Evolutionary conservation across 306 rosid genomes (phyloP).

Genomic region (Vachellia pachyceras): DNA sequence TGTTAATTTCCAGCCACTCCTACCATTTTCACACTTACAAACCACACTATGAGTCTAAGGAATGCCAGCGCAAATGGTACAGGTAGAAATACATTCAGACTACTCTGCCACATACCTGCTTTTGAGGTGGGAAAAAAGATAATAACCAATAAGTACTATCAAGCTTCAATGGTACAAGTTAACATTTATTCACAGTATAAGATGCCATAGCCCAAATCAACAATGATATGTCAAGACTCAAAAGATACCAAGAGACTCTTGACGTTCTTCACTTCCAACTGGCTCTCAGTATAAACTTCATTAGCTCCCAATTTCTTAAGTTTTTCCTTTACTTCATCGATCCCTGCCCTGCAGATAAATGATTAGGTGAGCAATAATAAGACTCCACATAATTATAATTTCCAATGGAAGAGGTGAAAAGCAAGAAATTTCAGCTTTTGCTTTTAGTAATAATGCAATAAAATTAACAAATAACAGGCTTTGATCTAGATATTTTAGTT

Average conservation of each 20-base stretch:
- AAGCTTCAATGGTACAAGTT: slow-evolving; percentile 27
- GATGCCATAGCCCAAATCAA: slow-evolving; percentile 2
- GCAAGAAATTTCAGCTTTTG: neutral
- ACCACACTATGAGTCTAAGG: slow-evolving; percentile 2
- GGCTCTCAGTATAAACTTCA: slow-evolving; percentile 79
- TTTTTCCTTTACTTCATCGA: slow-evolving; percentile 75
- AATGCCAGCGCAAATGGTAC: slow-evolving; percentile 15
- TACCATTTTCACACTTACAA: neutral
- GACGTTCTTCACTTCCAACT: slow-evolving; percentile 84
- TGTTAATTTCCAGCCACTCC: neutral
- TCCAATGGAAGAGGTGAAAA: neutral
- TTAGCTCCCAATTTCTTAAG: slow-evolving; percentile 84
- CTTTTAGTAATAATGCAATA: neutral
- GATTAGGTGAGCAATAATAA: slow-evolving; percentile 16
- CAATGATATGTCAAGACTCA: slow-evolving; percentile 19
- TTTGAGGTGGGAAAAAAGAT: neutral
- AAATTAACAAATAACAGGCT: neutral
- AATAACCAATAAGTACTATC: slow-evolving; percentile 14
- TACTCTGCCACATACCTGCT: slow-evolving; percentile 25
- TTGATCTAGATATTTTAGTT: neutral
- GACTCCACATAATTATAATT: neutral
- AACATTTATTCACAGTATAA: slow-evolving; percentile 6
- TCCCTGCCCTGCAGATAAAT: slow-evolving; percentile 64
- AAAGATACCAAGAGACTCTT: slow-evolving; percentile 80
- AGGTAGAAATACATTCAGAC: slow-evolving; percentile 15